Evolutionary conservation across 2,329 filamentous ascomycete genomes (phyloP), one percentile per base, ranked within the genome.

Genomic region (Stachybotrys elegans): DNA sequence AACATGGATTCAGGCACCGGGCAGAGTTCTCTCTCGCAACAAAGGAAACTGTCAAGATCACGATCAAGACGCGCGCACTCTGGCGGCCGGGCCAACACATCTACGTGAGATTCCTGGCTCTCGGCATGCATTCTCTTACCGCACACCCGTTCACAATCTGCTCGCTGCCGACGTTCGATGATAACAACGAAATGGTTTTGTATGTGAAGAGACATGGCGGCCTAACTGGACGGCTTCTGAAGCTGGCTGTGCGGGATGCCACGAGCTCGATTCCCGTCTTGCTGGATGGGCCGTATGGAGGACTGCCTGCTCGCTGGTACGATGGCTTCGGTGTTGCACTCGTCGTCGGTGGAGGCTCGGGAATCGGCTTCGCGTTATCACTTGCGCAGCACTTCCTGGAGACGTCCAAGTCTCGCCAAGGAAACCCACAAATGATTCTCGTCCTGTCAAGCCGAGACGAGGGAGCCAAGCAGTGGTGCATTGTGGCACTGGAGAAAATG

Each of bases 241-340:
- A 19, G 32, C 16, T 35, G 12, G 32, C 17, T 19, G 16, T 14
- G 16, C 16, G 12, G 9, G 12, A 16, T 19, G 32, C 12, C 32
- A 35, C 12, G 12, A 8, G 7, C 12, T 14, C 32, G 12, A 35
- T 35, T 13, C 32, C 65, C 0, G 72, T 82, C 0, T 55, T 79
- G 1, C 48, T 83, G 1, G 79, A 83, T 32, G 79, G 79, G 0
- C 79, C 79, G 0, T 82, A 82, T 45, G 77, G 79, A 0, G 78
- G 78, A 0, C 56, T 78, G 16, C 57, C 66, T 2, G 53, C 53
- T 3, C 51, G 56, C 5, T 65, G 67, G 37, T 54, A 70, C 13
- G 51, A 57, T 0, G 57, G 58, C 1, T 71, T 69, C 41, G 69
- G 77, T 39, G 59, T 58, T 7, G 56, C 62, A 1, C 54, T 83